phyloP scores from a whole-genome alignment of 257 asterid genomes.

The Anisodus tanguticus region DNA sequence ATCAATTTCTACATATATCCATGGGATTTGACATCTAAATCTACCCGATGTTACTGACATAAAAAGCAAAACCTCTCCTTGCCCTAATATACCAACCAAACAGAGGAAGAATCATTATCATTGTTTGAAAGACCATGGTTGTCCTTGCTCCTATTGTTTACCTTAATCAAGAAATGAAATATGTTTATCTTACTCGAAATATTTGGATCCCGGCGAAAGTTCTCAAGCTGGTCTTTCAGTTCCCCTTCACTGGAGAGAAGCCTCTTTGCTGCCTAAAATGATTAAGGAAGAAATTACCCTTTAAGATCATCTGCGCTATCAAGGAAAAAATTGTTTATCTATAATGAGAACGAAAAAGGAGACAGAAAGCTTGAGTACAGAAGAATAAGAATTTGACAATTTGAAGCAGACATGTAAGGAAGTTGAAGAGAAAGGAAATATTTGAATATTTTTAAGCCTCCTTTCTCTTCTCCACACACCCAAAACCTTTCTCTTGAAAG shows the following conservation, averaged over 20 bases:
- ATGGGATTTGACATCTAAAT: neutral
- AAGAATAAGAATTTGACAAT: neutral
- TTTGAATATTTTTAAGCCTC: neutral
- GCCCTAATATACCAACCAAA: neutral
- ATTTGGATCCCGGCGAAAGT: conserved; percentile 67
- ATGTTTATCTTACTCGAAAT: conserved; percentile 58
- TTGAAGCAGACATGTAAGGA: conserved; percentile 22
- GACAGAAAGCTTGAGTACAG: neutral
- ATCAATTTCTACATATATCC: neutral
- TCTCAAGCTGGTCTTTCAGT: conserved; percentile 69
- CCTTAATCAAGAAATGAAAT: conserved; percentile 35
- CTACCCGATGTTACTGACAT: neutral
- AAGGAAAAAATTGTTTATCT: neutral
- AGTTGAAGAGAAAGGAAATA: neutral
- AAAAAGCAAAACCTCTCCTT: neutral
- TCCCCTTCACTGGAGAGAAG: conserved; percentile 71
- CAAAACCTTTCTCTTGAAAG: conserved; percentile 17
- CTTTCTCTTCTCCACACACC: neutral
- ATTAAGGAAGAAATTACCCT: neutral
- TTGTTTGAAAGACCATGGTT: neutral
- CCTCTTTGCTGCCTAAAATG: conserved; percentile 87
- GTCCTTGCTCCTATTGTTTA: neutral
- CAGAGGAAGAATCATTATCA: neutral
- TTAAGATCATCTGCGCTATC: conserved; percentile 10
- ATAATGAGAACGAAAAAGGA: neutral